Evolutionary conservation across 208 protist species (phyloP).

Genomic region (Trypanosoma mega): DNA sequence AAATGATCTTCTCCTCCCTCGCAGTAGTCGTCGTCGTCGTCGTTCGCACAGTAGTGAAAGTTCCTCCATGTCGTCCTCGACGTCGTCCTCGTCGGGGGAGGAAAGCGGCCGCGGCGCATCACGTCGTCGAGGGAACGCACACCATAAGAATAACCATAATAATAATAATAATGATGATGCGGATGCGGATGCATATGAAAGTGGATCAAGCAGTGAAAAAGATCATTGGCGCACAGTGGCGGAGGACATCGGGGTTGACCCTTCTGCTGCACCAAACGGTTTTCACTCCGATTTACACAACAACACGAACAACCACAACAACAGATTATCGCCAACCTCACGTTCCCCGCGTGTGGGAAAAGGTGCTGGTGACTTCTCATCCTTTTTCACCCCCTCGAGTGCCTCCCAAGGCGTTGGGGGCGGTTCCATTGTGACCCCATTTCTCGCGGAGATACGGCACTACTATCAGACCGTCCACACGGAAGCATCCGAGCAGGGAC

Average conservation of each 20-base stretch:
- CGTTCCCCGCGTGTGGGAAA: too few relatives aligned
- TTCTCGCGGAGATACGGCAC: conserved; percentile 58
- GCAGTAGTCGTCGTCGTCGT: not conserved
- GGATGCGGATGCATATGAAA: not conserved
- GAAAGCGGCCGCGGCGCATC: too few relatives aligned
- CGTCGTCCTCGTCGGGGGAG: too few relatives aligned
- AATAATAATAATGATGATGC: not conserved
- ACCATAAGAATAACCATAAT: not conserved
- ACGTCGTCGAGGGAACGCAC: too few relatives aligned
- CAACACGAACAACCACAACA: conserved; percentile 6
- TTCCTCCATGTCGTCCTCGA: too few relatives aligned
- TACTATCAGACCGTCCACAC: conserved; percentile 38
- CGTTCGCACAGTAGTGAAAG: too few relatives aligned
- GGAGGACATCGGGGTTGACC: conserved; percentile 9
- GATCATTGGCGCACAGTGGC: conserved; percentile 19
- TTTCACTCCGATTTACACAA: not conserved
- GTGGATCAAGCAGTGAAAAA: not conserved
- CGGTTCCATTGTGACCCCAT: conserved; percentile 38
- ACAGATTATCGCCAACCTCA: not conserved
- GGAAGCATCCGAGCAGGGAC: conserved; percentile 34
- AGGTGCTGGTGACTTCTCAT: too few relatives aligned
- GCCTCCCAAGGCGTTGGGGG: conserved; percentile 6
- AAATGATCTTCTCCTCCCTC: not conserved
- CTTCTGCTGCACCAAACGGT: too few relatives aligned
- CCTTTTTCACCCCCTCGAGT: too few relatives aligned